These are phyloP conservation scores for Plantago ovata DNA, from an alignment of 257 asterid species.

Conservation along the genomic window DNA sequence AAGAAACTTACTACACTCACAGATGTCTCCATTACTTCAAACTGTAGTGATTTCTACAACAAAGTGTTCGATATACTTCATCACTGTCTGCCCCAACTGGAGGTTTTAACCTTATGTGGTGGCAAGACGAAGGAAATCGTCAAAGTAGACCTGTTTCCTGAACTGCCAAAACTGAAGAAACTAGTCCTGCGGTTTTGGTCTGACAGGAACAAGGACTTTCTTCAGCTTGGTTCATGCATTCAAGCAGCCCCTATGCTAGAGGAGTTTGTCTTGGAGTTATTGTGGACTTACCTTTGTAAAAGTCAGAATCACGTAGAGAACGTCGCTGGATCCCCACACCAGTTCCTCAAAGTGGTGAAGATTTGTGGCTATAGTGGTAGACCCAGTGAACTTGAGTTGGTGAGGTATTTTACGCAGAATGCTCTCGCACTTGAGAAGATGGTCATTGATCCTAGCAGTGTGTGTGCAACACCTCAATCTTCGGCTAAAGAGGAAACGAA, in stretches of 20 bases:
- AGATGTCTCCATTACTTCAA: conserved; percentile 1
- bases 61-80: neutral
- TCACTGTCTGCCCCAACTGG: neutral
- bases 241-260: neutral
- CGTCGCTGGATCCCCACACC: conserved; percentile 1
- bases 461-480: neutral
- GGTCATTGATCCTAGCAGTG: neutral
- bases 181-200: neutral
- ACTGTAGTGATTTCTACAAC: neutral
- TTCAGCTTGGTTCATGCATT: neutral
- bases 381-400: conserved; percentile 1
- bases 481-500: neutral
- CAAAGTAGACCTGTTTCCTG: neutral
- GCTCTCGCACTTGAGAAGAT: conserved; percentile 2
- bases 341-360: conserved; percentile 1
- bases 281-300: conserved; percentile 1
- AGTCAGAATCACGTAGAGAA: neutral
- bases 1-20: neutral
- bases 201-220: neutral
- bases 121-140: conserved; percentile 2
- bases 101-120: conserved; percentile 1
- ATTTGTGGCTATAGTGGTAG: conserved; percentile 7
- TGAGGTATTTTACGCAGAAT: neutral
- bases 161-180: neutral
- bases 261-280: conserved; percentile 5